A percentile compares a stretch with the other conserved stretches of the same genome.
Evolutionary conservation across 2,329 filamentous ascomycete species (phyloP).

Genomic region (Magnaporthiopsis incrustans): DNA sequence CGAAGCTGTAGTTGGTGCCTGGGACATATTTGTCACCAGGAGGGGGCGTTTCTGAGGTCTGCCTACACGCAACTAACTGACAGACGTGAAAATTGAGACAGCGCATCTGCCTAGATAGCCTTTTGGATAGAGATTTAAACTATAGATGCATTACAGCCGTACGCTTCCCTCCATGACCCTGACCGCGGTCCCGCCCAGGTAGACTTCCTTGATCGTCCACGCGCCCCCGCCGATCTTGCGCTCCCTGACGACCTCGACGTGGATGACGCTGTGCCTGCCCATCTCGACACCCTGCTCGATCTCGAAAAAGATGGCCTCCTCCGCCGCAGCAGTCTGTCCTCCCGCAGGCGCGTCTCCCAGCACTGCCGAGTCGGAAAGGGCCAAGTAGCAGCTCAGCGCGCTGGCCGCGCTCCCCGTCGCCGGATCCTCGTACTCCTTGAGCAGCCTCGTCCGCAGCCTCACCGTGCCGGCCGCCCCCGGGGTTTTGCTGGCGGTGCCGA

Average conservation of each 20-base stretch:
- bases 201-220: constrained; percentile 18
- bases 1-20: constrained; percentile 20
- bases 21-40: background rate
- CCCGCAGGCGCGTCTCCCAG: constrained; percentile 18
- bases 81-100: background rate
- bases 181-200: constrained; percentile 21
- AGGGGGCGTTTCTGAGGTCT: background rate
- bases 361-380: constrained; percentile 27
- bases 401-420: constrained; percentile 56
- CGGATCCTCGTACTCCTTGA: constrained; percentile 48
- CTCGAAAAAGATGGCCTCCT: constrained; percentile 26
- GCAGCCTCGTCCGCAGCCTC: constrained; percentile 52
- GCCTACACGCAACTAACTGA: too few species aligned
- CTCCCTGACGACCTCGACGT: constrained; percentile 30
- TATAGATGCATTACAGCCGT: constrained; percentile 8
- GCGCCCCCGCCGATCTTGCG: constrained; percentile 5
- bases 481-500: background rate
- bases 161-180: constrained; percentile 22
- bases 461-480: constrained; percentile 17
- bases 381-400: constrained; percentile 47
- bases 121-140: background rate
- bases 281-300: constrained; percentile 63
- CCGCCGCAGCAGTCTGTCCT: constrained; percentile 8
- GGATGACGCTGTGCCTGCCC: constrained; percentile 48
- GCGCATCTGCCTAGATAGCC: too few species aligned